Conservation (phyloP, 345 rosid genomes). For the Lumnitzera littorea region DNA sequence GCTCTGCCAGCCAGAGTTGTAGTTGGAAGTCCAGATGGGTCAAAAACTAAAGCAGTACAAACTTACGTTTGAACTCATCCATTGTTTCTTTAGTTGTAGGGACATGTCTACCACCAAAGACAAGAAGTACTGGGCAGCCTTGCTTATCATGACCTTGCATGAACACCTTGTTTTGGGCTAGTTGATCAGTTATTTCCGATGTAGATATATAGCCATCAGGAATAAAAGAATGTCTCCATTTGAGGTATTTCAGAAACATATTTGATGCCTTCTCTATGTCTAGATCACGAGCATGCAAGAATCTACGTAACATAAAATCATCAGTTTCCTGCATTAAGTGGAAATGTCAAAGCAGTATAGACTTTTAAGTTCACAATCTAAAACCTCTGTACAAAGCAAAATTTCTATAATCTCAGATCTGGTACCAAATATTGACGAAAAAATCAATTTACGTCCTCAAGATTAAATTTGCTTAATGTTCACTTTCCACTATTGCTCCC, state of each 20-base stretch:
- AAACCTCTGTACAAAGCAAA: neutral
- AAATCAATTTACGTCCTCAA: too few species aligned
- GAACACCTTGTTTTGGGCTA: slow-evolving; percentile 59
- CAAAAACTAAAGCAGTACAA: neutral
- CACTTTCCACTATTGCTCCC: too few species aligned
- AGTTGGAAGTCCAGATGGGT: neutral
- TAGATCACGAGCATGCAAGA: slow-evolving; percentile 75
- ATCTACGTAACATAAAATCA: slow-evolving; percentile 74
- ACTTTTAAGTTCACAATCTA: neutral
- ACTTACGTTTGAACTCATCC: slow-evolving; percentile 79
- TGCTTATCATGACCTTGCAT: slow-evolving; percentile 71
- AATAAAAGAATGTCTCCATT: slow-evolving; percentile 51
- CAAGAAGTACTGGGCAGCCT: slow-evolving; percentile 60
- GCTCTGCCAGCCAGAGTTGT: neutral
- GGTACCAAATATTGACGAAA: too few species aligned
- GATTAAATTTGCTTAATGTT: too few species aligned
- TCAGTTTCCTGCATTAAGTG: slow-evolving; percentile 51
- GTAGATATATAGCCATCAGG: slow-evolving; percentile 54
- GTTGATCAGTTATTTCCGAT: slow-evolving; percentile 47
- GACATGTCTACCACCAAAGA: slow-evolving; percentile 52
- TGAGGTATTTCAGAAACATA: slow-evolving; percentile 58
- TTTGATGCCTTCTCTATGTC: slow-evolving; percentile 83
- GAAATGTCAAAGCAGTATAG: neutral
- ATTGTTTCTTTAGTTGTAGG: slow-evolving; percentile 45
- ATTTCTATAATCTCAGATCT: neutral